phyloP scores from a whole-genome alignment of 345 rosid species.

The Anacardium occidentale region DNA sequence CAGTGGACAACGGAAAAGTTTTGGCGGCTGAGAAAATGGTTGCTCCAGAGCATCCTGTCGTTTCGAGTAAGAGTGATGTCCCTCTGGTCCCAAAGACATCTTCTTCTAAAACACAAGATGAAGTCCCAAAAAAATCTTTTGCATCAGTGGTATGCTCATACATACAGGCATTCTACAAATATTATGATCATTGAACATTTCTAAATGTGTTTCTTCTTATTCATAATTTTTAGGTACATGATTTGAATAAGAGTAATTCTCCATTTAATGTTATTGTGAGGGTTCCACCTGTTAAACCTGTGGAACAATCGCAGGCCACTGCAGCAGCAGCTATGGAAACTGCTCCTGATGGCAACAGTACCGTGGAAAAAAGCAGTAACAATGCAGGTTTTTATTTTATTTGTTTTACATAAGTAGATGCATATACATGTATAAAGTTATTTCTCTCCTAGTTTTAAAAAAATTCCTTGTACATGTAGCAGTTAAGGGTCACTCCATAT shows the following conservation, averaged over 20 bases:
- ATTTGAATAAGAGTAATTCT: constrained; percentile 33
- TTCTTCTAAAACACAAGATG: constrained; percentile 33
- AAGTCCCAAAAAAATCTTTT: constrained; percentile 53
- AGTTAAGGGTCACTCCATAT: constrained; percentile 57
- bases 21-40: constrained; percentile 27
- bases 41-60: constrained; percentile 21
- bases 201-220: not conserved
- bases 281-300: constrained; percentile 36
- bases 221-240: constrained; percentile 38
- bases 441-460: not conserved
- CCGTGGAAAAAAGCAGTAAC: constrained; percentile 34
- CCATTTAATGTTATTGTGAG: constrained; percentile 40
- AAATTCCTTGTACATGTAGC: constrained; percentile 18
- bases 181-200: not conserved
- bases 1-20: constrained; percentile 33
- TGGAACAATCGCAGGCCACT: constrained; percentile 19
- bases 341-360: constrained; percentile 21
- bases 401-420: not conserved
- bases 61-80: constrained; percentile 20
- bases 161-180: not conserved
- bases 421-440: not conserved
- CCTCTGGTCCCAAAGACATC: constrained; percentile 17
- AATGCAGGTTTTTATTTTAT: constrained; percentile 34
- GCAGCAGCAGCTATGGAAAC: constrained; percentile 24
- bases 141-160: constrained; percentile 54